Percentiles rank a stretch among this genome's conserved stretches.
Conservation (phyloP, 129 eudicot species). For the Artemisia tridentata region DNA sequence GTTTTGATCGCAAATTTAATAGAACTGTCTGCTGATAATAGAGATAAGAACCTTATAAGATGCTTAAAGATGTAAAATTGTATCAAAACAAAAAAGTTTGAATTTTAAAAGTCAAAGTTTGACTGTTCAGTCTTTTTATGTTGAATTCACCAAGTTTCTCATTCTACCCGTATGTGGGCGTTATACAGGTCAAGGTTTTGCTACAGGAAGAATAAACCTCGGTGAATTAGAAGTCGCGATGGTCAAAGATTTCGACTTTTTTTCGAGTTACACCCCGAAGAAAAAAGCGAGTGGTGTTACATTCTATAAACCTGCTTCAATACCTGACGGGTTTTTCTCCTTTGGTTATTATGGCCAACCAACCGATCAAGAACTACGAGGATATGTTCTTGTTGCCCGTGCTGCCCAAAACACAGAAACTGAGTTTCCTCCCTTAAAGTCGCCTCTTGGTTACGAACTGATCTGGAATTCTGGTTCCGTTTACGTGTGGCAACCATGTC, state of each 20-base stretch:
- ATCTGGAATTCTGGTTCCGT: constrained; percentile 49
- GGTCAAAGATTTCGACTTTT: constrained; percentile 48
- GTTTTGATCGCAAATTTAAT: not conserved
- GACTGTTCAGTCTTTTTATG: not conserved
- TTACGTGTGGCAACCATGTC: constrained; percentile 72
- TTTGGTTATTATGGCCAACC: constrained; percentile 81
- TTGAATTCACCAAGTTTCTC: too few relatives aligned
- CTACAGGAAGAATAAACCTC: constrained; percentile 62
- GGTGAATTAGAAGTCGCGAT: constrained; percentile 73
- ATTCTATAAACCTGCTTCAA: constrained; percentile 66
- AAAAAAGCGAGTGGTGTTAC: constrained; percentile 44
- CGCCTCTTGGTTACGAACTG: constrained; percentile 55
- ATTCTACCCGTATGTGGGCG: not conserved
- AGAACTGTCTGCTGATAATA: not conserved
- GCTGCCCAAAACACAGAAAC: constrained; percentile 25
- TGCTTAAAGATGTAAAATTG: constrained; percentile 10
- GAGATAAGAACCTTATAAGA: not conserved
- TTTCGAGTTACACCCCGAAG: constrained; percentile 47
- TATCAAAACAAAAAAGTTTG: constrained; percentile 2
- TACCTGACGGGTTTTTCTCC: constrained; percentile 65
- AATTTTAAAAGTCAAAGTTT: constrained; percentile 8
- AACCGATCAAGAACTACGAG: constrained; percentile 52
- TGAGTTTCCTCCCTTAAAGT: constrained; percentile 41
- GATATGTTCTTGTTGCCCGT: constrained; percentile 70
- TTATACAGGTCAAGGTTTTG: constrained; percentile 76